phyloP scores from a whole-genome alignment of 176 grass and related monocot genomes.

The Saccharum spontaneum region DNA sequence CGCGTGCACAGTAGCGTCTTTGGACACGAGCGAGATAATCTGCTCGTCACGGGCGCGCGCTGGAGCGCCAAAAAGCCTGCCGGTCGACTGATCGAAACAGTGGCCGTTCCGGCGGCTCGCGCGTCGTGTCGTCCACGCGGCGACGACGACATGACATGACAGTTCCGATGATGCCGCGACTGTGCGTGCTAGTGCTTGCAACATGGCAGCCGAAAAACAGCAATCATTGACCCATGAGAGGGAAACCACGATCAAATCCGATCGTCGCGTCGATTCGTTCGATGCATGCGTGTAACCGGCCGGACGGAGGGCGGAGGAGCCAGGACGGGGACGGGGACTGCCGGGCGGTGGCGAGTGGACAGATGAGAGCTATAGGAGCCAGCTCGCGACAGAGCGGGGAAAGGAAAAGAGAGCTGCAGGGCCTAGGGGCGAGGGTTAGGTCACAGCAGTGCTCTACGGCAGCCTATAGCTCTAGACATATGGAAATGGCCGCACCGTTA shows the following conservation, averaged over 20 bases:
- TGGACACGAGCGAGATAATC: neutral
- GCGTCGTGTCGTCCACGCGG: neutral
- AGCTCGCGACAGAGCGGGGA: constrained; percentile 2
- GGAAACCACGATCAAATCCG: neutral
- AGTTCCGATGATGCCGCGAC: neutral
- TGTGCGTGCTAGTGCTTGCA: neutral
- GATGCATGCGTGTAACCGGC: neutral
- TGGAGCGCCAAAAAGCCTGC: neutral
- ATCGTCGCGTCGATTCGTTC: neutral
- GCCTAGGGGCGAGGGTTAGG: neutral
- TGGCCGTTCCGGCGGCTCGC: neutral
- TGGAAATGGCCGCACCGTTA: constrained; percentile 52
- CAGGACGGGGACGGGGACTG: neutral
- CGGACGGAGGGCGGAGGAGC: neutral
- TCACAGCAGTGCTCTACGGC: neutral
- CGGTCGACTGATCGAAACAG: neutral
- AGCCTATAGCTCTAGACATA: neutral
- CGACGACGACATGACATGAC: neutral
- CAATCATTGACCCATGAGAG: constrained; percentile 44
- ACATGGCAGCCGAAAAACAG: neutral
- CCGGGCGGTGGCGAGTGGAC: constrained; percentile 37
- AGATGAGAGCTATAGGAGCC: constrained; percentile 2
- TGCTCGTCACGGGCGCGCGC: neutral
- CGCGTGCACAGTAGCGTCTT: neutral
- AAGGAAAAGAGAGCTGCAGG: neutral